A percentile compares a stretch with the other conserved stretches of the same genome.
These are phyloP conservation scores for Royoungia palumana DNA, from an alignment of 768 basidiomycete species.

Conservation along the genomic window DNA sequence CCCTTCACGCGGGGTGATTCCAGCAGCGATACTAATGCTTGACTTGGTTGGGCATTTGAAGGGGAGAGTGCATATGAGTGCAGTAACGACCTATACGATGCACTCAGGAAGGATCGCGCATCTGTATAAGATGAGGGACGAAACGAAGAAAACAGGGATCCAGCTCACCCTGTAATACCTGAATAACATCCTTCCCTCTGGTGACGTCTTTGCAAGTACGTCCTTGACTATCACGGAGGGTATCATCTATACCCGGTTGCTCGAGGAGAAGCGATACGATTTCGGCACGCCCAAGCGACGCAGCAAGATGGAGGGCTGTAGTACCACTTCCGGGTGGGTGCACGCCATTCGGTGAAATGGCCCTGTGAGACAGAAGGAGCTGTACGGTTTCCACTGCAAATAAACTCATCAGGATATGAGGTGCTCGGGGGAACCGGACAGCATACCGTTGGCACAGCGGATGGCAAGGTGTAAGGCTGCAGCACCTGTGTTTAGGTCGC, in stretches of 20 bases:
- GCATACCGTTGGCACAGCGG: conserved; percentile 71
- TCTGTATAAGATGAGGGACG: conserved; percentile 41
- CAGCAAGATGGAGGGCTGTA: conserved; percentile 72
- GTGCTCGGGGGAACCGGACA: not conserved
- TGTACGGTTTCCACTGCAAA: conserved; percentile 61
- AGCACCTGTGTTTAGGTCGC: conserved; percentile 60
- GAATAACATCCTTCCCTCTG: conserved; percentile 58
- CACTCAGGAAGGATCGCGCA: conserved; percentile 71
- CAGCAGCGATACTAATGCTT: conserved; percentile 54
- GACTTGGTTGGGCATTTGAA: conserved; percentile 36
- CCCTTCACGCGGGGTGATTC: conserved; percentile 65
- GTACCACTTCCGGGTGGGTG: conserved; percentile 70
- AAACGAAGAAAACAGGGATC: not conserved
- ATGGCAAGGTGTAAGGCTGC: conserved; percentile 80
- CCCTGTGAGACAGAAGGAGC: conserved; percentile 65
- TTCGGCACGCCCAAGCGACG: conserved; percentile 68
- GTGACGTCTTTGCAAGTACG: conserved; percentile 72
- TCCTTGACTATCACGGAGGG: conserved; percentile 61
- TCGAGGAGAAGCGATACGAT: conserved; percentile 74
- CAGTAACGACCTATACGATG: conserved; percentile 70
- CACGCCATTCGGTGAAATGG: conserved; percentile 75
- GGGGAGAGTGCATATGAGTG: conserved; percentile 71
- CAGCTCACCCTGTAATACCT: conserved; percentile 63
- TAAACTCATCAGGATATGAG: conserved; percentile 1
- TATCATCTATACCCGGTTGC: conserved; percentile 80